These are phyloP conservation scores for Fraxinus excelsior DNA, from an alignment of 257 asterid genomes.

Conservation along the genomic window DNA sequence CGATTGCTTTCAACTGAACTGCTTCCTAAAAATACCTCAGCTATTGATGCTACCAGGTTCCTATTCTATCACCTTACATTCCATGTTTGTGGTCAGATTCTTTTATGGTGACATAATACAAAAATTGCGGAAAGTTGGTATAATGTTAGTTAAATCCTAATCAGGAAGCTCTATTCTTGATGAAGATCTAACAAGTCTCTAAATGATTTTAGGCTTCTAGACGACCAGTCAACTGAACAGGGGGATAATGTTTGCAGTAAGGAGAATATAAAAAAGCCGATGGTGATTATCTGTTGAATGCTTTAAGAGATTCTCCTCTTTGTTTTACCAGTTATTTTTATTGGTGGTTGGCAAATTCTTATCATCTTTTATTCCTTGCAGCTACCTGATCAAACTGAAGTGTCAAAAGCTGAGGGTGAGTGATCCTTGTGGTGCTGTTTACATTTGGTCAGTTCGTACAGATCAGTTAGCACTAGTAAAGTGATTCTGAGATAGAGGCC, in stretches of 20 bases:
- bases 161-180: not conserved
- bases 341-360: conserved; percentile 16
- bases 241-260: conserved; percentile 41
- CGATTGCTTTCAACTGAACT: conserved; percentile 41
- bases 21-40: conserved; percentile 42
- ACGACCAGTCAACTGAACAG: conserved; percentile 43
- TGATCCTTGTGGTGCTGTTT: conserved; percentile 29
- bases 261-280: conserved; percentile 44
- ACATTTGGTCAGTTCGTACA: conserved; percentile 1
- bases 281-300: conserved; percentile 45
- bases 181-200: conserved; percentile 2
- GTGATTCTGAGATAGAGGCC: not conserved
- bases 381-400: conserved; percentile 47
- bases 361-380: conserved; percentile 34
- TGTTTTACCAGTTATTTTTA: conserved; percentile 14
- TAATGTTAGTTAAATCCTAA: not conserved
- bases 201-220: conserved; percentile 47
- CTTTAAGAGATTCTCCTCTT: conserved; percentile 13
- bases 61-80: conserved; percentile 19
- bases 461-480: conserved; percentile 8
- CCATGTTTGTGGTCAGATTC: conserved; percentile 16
- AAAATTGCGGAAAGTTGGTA: not conserved
- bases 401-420: conserved; percentile 73
- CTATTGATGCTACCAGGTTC: conserved; percentile 56
- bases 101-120: conserved; percentile 26